Evolutionary conservation across 352 stramenopile species (phyloP).

Genomic region (Phytophthora ohioensis): DNA sequence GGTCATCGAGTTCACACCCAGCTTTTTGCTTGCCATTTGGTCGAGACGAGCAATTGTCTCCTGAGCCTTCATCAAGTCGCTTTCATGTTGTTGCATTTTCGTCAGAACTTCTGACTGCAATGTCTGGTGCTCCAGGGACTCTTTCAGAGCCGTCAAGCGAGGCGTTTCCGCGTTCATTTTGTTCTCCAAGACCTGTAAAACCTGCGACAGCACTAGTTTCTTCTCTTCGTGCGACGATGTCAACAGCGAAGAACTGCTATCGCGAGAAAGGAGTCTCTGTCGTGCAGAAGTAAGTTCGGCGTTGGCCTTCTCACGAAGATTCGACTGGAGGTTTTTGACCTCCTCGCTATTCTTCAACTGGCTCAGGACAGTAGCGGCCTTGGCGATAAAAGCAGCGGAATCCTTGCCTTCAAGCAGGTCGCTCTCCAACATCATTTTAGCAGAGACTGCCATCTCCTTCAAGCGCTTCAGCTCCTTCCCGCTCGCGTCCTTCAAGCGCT

Average conservation of each 20-base stretch:
- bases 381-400: slow-evolving; percentile 67
- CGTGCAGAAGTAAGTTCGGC: slow-evolving; percentile 49
- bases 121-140: slow-evolving; percentile 46
- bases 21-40: slow-evolving; percentile 63
- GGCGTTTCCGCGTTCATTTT: slow-evolving; percentile 58
- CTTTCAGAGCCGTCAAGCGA: slow-evolving; percentile 52
- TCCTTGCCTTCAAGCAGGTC: slow-evolving; percentile 75
- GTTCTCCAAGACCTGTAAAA: slow-evolving; percentile 68
- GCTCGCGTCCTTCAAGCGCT: slow-evolving; percentile 57
- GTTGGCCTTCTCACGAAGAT: slow-evolving; percentile 53
- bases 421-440: slow-evolving; percentile 71
- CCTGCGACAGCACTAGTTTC: slow-evolving; percentile 64
- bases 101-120: slow-evolving; percentile 55
- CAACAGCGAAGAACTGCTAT: slow-evolving; percentile 11
- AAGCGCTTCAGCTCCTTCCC: slow-evolving; percentile 66
- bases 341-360: slow-evolving; percentile 72
- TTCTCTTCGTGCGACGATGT: slow-evolving; percentile 43
- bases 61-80: slow-evolving; percentile 64
- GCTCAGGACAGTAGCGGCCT: slow-evolving; percentile 62
- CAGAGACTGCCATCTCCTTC: slow-evolving; percentile 53
- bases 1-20: slow-evolving; percentile 67
- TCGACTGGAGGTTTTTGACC: slow-evolving; percentile 59
- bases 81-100: slow-evolving; percentile 70
- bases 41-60: slow-evolving; percentile 66
- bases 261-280: slow-evolving; percentile 25